These are phyloP conservation scores for Diaporthe citri DNA, from an alignment of 2,329 filamentous ascomycete genomes.

Conservation along the genomic window DNA sequence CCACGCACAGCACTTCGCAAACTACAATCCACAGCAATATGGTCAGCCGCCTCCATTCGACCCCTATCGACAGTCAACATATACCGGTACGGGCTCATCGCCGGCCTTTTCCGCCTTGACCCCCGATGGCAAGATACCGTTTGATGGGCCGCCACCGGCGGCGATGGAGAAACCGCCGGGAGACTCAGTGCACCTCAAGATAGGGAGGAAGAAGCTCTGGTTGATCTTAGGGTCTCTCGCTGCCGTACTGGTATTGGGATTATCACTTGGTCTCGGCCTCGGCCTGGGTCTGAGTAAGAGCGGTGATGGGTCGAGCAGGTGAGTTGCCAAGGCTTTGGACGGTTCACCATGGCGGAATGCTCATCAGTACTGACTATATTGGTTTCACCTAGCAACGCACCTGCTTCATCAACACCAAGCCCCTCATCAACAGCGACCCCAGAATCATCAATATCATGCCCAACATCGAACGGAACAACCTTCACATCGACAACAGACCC, in stretches of 20 bases:
- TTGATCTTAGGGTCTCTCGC: not conserved
- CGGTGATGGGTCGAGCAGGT: constrained; percentile 17
- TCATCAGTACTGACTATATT: not conserved
- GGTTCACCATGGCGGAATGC: no score
- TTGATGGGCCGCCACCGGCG: not conserved
- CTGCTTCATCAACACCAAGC: constrained; percentile 24
- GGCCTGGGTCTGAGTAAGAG: constrained; percentile 15
- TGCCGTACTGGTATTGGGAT: not conserved
- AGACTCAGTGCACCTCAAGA: not conserved
- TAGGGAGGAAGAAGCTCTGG: constrained; percentile 19
- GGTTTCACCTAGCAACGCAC: not conserved
- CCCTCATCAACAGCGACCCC: not conserved
- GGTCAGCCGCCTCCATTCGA: not conserved
- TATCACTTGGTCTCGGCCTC: constrained; percentile 22
- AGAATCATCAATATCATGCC: constrained; percentile 12
- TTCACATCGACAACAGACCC: constrained; percentile 2
- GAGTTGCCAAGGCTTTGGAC: not conserved
- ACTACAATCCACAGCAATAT: not conserved
- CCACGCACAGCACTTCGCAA: not conserved
- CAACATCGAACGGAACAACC: constrained; percentile 11
- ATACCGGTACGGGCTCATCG: not conserved
- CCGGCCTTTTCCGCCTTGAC: constrained; percentile 1
- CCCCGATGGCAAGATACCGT: constrained; percentile 5
- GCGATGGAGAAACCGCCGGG: not conserved
- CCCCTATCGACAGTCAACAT: not conserved